Percentiles rank a stretch among this genome's conserved stretches.
phyloP scores from a whole-genome alignment of 2,329 filamentous ascomycete genomes.

The Curvularia sp. region DNA sequence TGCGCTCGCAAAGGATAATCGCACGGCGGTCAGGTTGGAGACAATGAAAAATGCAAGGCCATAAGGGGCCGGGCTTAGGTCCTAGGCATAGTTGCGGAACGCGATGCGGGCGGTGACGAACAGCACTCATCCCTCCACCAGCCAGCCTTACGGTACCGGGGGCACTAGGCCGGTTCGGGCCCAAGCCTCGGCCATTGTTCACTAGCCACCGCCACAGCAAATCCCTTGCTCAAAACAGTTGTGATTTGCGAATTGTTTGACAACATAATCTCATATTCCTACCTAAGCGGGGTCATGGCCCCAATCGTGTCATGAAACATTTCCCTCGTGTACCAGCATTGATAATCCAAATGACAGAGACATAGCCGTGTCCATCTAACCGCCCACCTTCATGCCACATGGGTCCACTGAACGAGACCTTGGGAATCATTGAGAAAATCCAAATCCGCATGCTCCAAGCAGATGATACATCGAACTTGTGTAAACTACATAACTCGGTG shows the following conservation, averaged over 20 bases:
- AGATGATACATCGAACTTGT: constrained; percentile 21
- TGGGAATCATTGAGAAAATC: constrained; percentile 25
- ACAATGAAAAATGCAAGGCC: constrained; percentile 9
- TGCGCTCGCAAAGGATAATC: constrained; percentile 19
- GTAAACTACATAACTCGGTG: constrained; percentile 20
- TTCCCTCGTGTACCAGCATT: constrained; percentile 21
- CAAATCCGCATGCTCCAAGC: constrained; percentile 24
- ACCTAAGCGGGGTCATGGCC: constrained; percentile 17
- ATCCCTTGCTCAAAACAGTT: constrained; percentile 5
- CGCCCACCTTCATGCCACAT: constrained; percentile 18
- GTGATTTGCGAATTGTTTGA: constrained; percentile 1
- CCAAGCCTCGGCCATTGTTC: constrained; percentile 13
- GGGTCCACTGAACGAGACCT: constrained; percentile 25
- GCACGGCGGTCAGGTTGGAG: constrained; percentile 5
- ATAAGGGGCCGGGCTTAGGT: constrained; percentile 23
- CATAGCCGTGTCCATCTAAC: constrained; percentile 28
- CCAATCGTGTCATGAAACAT: constrained; percentile 14
- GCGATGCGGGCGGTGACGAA: constrained; percentile 36
- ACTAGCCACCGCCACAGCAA: neutral
- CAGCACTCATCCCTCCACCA: constrained; percentile 19
- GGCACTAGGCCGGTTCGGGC: constrained; percentile 22
- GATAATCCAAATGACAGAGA: constrained; percentile 21
- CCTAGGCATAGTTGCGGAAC: constrained; percentile 26
- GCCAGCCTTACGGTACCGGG: constrained; percentile 31
- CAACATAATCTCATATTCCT: constrained; percentile 23